Base-by-base conservation (phyloP, 257 asterid genomes). In the Rehmannia glutinosa region DNA sequence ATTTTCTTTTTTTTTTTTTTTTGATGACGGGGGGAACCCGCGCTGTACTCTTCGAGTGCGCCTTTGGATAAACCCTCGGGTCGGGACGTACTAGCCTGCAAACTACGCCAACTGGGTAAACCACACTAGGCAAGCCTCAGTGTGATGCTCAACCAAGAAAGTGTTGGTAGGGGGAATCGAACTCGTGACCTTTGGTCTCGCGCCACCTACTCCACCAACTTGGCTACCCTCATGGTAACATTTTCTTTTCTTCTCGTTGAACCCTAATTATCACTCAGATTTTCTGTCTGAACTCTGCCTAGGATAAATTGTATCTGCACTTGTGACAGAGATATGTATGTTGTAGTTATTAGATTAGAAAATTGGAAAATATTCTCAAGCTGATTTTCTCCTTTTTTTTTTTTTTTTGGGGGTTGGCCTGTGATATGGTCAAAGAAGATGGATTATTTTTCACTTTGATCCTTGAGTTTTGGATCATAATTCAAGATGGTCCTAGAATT, bases 321-420 rank as follows among this genome's bases (percentile, higher is more conserved):
- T 71, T 65, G 23, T 39, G 28, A n/a, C n/a, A n/a, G n/a, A 65
- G 23, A 28, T 74, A 41, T 69, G 68, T 59, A 65, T 42, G 43
- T 41, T 25, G 6, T 54, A 30, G 23, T 61, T 43, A 6, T 21
- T 23, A 2, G 32, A 38, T 50, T 36, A 39, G 16, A 69, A 27
- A 43, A 68, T 21, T 7, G n/a, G n/a, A n/a, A n/a, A n/a, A 5
- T 8, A 20, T 39, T 21, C 7, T 2, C 41, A 6, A 19, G 5
- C 1, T 60, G 19, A 19, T 50, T 1, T 16, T 6, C 38, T 8
- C 38, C 6, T 13, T 47, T 17, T 47, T 16, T 47, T 7, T 41
- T 39, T 19, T 49, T 49, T 0, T 20, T 4, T 53, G 33, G 2
- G 33, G 2, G 33, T 20, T 6, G 0, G 33, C 5, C 0, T 19